Evolutionary conservation across 345 rosid species (phyloP).

Genomic region (Brassica carinata): DNA sequence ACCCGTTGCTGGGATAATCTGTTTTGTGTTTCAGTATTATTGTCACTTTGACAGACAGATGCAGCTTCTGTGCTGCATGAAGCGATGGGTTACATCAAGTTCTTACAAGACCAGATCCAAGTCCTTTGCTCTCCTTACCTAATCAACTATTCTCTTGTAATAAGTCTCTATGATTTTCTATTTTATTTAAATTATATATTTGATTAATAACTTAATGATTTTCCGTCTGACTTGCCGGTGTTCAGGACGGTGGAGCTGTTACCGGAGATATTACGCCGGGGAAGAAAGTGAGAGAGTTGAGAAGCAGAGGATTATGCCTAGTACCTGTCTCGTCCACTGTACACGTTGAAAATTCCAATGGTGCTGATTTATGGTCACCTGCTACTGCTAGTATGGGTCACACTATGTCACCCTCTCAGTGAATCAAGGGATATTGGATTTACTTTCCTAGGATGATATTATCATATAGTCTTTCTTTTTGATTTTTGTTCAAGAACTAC

Average conservation of each 20-base stretch:
- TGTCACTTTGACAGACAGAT: constrained; percentile 68
- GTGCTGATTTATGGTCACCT: constrained; percentile 94
- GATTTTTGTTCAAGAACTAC: constrained; percentile 2
- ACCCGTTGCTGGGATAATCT: not conserved
- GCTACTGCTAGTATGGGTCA: constrained; percentile 51
- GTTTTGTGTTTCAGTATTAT: not conserved
- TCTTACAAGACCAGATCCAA: constrained; percentile 91
- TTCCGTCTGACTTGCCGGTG: constrained; percentile 1
- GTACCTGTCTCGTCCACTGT: constrained; percentile 67
- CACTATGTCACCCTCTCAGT: constrained; percentile 30
- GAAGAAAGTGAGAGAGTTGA: constrained; percentile 47
- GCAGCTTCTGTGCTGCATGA: constrained; percentile 93
- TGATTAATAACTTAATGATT: not conserved
- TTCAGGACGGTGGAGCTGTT: constrained; percentile 47
- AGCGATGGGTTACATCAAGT: constrained; percentile 95
- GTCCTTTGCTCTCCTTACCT: constrained; percentile 85
- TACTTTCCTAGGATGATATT: constrained; percentile 6
- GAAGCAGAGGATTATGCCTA: constrained; percentile 82
- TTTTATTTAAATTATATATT: not conserved
- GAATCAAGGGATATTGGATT: constrained; percentile 22
- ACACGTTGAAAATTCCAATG: constrained; percentile 65
- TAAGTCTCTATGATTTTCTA: not conserved
- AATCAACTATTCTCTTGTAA: constrained; percentile 44
- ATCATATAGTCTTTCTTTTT: not conserved
- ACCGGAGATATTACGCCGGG: constrained; percentile 40